These are phyloP conservation scores for Tympanopsis confertula DNA, from an alignment of 2,329 filamentous ascomycete species.

Conservation along the genomic window DNA sequence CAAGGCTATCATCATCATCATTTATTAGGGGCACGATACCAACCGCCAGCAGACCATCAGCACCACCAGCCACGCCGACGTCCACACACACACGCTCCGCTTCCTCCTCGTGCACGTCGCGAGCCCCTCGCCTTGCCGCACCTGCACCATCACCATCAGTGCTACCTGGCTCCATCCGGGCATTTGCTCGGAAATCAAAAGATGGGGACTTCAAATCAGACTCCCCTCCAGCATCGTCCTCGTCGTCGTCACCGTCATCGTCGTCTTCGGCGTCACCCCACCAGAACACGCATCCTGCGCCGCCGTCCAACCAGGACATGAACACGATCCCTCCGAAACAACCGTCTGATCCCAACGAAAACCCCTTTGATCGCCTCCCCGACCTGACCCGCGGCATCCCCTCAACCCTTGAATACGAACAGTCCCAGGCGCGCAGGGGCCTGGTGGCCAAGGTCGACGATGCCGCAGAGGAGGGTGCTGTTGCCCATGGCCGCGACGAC, in stretches of 20 bases:
- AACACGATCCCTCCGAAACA: neutral
- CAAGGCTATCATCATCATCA: no score
- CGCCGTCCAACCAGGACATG: neutral
- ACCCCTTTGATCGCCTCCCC: slow-evolving; percentile 59
- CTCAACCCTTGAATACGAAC: slow-evolving; percentile 75
- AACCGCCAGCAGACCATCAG: no score
- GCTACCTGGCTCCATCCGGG: no score
- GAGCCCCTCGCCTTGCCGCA: no score
- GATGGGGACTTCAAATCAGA: neutral
- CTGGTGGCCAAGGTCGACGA: slow-evolving; percentile 18
- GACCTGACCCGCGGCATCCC: slow-evolving; percentile 88
- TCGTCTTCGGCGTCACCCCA: neutral
- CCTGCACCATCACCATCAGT: no score
- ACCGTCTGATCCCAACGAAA: neutral
- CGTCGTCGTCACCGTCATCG: neutral
- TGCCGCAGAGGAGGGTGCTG: slow-evolving; percentile 17
- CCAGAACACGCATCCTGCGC: neutral
- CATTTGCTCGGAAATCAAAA: no score
- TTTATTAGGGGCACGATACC: no score
- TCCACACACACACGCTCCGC: no score
- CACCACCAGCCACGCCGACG: no score
- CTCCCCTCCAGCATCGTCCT: neutral
- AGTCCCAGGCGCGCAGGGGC: slow-evolving; percentile 28
- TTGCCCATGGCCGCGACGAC: slow-evolving; percentile 32
- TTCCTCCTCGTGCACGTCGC: no score